Base-by-base conservation (phyloP, 2,329 filamentous ascomycete genomes). In the Didymella pinodella region DNA sequence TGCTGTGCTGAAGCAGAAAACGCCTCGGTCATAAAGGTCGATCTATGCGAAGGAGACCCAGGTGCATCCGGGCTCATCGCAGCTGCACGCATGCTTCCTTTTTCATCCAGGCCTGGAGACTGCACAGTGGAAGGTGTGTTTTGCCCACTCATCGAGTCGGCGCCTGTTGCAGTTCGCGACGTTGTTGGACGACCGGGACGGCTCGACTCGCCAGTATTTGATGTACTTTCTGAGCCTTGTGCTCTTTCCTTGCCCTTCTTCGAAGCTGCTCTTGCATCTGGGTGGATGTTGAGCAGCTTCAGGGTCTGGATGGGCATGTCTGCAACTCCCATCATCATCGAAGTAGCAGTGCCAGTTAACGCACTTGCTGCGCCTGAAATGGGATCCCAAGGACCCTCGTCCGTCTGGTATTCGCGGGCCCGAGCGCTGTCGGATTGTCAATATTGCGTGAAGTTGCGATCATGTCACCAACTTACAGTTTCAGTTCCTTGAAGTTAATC, bases 341-440 rank as follows among this genome's bases (percentile, higher is more conserved):
- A 90, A 26, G 90, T 88, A 46, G 95, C 82, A n/a, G 93, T 94
- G 6, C 90, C 90, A n/a, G 96, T 81, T 0, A 97, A 78, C 0
- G 93, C 91, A 44, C 87, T 86, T 0, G 92, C 88, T 16, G 88
- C 90, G 49, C 77, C 77, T 28, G 76, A 74, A 18, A 79, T 57
- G 7, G 77, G 77, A 57, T 79, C 77, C 67, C 69, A 73, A 18
- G 77, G 77, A 0, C 77, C 77, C 51, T 75, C 72, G 34, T 79
- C 77, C 20, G 72, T 71, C n/a, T 75, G 69, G 46, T 74, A 79
- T 32, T 79, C 77, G 25, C 75, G 72, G 4, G 76, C 67, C 12
- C 76, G 75, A 52, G 71, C 74, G 11, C 75, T 78, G 28, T 14
- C 14, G 28, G 12, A 7, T 18, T 25, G 26, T 73, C 45, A 73